Conservation (phyloP, 2,329 filamentous ascomycete species). For the Bipolaris sorokiniana region DNA sequence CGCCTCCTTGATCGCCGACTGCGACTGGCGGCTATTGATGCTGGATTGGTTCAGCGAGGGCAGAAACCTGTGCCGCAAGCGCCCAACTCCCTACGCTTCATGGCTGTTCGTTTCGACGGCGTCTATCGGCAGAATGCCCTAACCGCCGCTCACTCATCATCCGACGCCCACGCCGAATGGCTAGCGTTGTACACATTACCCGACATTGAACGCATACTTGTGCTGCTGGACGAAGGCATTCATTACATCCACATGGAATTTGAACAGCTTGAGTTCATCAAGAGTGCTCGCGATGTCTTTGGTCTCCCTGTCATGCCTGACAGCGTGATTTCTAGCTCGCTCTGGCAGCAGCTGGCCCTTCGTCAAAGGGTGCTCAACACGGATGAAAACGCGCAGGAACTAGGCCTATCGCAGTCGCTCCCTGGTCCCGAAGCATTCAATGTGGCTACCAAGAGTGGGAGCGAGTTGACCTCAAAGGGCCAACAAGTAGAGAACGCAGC, state of each 20-base stretch:
- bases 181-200: slow-evolving; percentile 59
- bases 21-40: slow-evolving; percentile 54
- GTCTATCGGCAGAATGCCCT: slow-evolving; percentile 57
- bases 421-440: slow-evolving; percentile 43
- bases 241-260: slow-evolving; percentile 66
- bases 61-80: slow-evolving; percentile 54
- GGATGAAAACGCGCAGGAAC: slow-evolving; percentile 57
- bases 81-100: slow-evolving; percentile 55
- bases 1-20: slow-evolving; percentile 61
- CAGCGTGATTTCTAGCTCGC: slow-evolving; percentile 60
- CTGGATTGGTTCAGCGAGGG: slow-evolving; percentile 55
- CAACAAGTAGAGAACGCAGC: slow-evolving; percentile 48
- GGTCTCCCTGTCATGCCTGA: slow-evolving; percentile 62
- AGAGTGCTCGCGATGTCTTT: slow-evolving; percentile 58
- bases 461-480: slow-evolving; percentile 48
- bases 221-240: slow-evolving; percentile 64
- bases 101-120: slow-evolving; percentile 60
- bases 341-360: slow-evolving; percentile 65
- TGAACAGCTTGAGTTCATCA: slow-evolving; percentile 63
- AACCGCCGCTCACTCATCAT: slow-evolving; percentile 44
- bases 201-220: slow-evolving; percentile 62
- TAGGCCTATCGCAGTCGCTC: slow-evolving; percentile 57
- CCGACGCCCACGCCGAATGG: slow-evolving; percentile 57
- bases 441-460: slow-evolving; percentile 27
- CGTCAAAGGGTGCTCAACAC: slow-evolving; percentile 62